Evolutionary conservation across 129 eudicot genomes (phyloP), one percentile per base, ranked within the genome.

Genomic region (Tagetes patula): DNA sequence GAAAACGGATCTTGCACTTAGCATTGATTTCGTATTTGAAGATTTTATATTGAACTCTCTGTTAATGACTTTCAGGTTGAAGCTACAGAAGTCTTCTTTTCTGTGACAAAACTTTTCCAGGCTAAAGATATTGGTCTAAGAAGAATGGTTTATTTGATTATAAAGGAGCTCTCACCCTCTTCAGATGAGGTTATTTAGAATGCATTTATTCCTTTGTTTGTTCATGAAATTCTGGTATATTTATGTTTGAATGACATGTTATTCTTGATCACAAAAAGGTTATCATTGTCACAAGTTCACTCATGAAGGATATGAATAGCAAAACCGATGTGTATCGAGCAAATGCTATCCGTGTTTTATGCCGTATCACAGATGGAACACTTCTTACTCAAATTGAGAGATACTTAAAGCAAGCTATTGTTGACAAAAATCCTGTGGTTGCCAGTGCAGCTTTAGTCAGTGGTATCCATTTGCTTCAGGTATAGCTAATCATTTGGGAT

Each of bases 291-390:
- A 93, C 98, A 61, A 89, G 96, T 84, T 93, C 92, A 45, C 85
- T 93, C 8, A 89, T 93, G 96, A 93, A 93, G 88, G 98, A 93
- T 79, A 93, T 93, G 98, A 93, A 89, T 69, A 89, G 98, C 92
- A 88, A 88, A 71, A 93, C 96, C 69, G 98, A 89, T 71, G 87
- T 93, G 86, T 93, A 93, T 70, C 85, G 96, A 36, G 98, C 96
- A 72, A 89, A 93, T 87, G 96, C 96, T 58, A 89, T 93, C 71
- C 98, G 98, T 70, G 96, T 93, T 53, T 95, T 93, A n/a, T 89
- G 98, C 55, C 87, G 92, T 36, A 93, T 93, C 72, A 93, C 88
- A 0, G 96, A 93, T 84, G 96, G 92, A 55, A 90, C 96, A 31
- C 96, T 89, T 75, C 85, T 89, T 34, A 89, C 98, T 48, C 98